Percentiles rank a stretch among this genome's conserved stretches.
Evolutionary conservation across 140 eudicot genomes (phyloP).

Genomic region (Oenanthe javanica): DNA sequence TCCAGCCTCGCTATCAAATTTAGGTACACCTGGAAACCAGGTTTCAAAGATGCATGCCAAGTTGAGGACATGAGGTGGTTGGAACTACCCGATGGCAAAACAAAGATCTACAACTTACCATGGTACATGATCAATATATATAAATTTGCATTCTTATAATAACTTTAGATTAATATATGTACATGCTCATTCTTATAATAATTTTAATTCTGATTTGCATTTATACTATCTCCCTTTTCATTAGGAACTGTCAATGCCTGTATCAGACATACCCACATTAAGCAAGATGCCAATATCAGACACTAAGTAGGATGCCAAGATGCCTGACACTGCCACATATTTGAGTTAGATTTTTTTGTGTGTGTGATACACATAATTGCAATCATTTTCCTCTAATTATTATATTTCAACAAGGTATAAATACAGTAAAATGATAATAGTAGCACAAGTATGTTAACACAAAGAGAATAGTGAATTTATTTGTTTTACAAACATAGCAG

Average conservation of each 20-base stretch:
- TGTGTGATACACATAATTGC: background rate
- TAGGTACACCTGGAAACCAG: constrained; percentile 19
- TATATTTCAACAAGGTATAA: background rate
- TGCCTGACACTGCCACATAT: background rate
- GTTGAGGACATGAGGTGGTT: constrained; percentile 28
- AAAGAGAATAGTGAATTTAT: no score
- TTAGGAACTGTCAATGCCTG: background rate
- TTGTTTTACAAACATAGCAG: no score
- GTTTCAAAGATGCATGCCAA: constrained; percentile 28
- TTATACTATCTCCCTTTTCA: background rate
- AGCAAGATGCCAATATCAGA: background rate
- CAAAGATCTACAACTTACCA: background rate
- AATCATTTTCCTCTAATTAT: background rate
- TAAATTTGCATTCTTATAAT: background rate
- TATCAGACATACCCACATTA: background rate
- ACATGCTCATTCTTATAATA: no score
- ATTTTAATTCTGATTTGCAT: background rate
- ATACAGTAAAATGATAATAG: no score
- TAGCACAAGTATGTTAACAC: no score
- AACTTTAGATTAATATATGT: background rate
- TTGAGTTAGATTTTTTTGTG: background rate
- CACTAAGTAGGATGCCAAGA: background rate
- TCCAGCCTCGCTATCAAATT: constrained; percentile 18
- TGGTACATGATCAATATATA: background rate
- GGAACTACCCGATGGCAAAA: constrained; percentile 7